Base-by-base conservation (phyloP, 768 basidiomycete genomes). In the Tricholoma flavovirens region DNA sequence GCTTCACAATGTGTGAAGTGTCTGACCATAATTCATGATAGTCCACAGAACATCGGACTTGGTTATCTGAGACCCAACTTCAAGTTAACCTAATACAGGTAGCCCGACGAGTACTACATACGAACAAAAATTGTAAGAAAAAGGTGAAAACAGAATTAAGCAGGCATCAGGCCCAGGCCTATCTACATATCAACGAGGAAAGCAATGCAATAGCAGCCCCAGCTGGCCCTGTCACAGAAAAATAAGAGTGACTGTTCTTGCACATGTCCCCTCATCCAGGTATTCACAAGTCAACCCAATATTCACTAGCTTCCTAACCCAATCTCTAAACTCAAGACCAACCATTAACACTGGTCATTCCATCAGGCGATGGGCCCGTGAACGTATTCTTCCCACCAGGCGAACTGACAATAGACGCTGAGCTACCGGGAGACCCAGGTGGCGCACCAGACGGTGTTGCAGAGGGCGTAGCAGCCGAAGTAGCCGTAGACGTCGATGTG, bases 321-420 rank as follows among this genome's bases (percentile, higher is more conserved):
- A 6, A 10, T 29, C n/a, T 26, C 54, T 51, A 35, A 74, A 55
- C 52, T 51, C 62, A 11, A 12, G 60, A 64, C 77, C 81, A 76
- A 12, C 83, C 84, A 48, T 75, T 66, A 51, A 83, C 77, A 56
- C 68, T 73, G 54, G 78, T 67, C 30, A 65, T 59, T 24, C 77
- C 78, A 59, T 77, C 75, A 10, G 72, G 54, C 35, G 73, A 69
- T 29, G 64, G 62, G 55, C 82, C 83, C 11, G 71, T 75, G 63
- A 65, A 68, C 35, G 67, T 58, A 66, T 78, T 77, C 48, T 77
- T 78, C 35, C 68, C 68, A 33, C 72, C 64, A 11, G 66, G 59
- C 21, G 57, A 51, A 17, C 65, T 52, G 24, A 64, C 59, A 4
- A 66, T 50, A 21, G 68, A 53, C 5, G 64, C 52, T 15, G 69